phyloP scores from a whole-genome alignment of 129 eudicot species.

The Scalesia atractyloides region DNA sequence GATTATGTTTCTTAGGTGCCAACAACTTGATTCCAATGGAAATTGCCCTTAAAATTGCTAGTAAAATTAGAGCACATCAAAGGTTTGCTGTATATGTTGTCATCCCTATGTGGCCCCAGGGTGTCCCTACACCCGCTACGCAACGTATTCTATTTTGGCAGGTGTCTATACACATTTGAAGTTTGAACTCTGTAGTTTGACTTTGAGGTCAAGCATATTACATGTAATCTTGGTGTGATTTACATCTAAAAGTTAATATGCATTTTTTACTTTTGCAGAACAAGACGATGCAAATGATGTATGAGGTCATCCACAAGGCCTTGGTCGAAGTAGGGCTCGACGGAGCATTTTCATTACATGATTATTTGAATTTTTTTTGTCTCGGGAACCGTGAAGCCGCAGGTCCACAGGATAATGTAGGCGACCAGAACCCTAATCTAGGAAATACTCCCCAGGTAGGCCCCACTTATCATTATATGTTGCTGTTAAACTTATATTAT shows the following conservation, averaged over 20 bases:
- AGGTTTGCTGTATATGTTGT: slow-evolving; percentile 86
- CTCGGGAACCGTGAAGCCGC: slow-evolving; percentile 90
- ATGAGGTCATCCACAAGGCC: slow-evolving; percentile 85
- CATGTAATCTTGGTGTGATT: slow-evolving; percentile 2
- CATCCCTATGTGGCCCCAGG: slow-evolving; percentile 99
- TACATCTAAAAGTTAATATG: background rate
- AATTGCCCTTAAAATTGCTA: slow-evolving; percentile 78
- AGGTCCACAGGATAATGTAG: slow-evolving; percentile 28
- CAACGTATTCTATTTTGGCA: slow-evolving; percentile 90
- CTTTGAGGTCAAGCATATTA: background rate
- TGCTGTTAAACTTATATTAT: background rate
- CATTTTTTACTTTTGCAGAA: slow-evolving; percentile 44
- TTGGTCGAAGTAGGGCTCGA: slow-evolving; percentile 89
- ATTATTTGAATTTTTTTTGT: slow-evolving; percentile 87
- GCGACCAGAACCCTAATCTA: slow-evolving; percentile 30
- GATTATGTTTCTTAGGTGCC: slow-evolving; percentile 60
- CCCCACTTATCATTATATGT: slow-evolving; percentile 1
- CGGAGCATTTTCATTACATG: slow-evolving; percentile 78
- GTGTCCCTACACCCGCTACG: slow-evolving; percentile 82
- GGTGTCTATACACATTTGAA: slow-evolving; percentile 33
- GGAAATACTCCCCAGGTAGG: slow-evolving; percentile 80
- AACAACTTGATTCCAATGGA: slow-evolving; percentile 91
- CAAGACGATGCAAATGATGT: slow-evolving; percentile 99
- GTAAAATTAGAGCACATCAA: slow-evolving; percentile 74
- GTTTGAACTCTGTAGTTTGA: slow-evolving; percentile 7